Conservation (phyloP, 1,139 yeast species). For the Yamadazyma triangularis region DNA sequence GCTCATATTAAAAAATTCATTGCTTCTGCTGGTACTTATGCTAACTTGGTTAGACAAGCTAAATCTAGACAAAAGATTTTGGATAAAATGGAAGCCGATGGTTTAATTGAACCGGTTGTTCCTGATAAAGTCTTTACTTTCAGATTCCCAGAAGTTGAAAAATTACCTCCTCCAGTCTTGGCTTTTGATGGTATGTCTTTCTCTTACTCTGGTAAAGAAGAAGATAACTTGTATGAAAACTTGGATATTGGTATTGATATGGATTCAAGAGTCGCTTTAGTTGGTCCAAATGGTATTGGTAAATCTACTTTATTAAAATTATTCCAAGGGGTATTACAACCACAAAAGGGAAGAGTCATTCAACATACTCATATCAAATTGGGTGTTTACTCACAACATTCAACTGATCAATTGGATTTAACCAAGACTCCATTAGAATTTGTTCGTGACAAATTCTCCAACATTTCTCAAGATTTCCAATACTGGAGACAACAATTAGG, state of each 20-base stretch:
- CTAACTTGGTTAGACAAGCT: slow-evolving; percentile 97
- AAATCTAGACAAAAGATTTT: slow-evolving; percentile 98
- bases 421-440: slow-evolving; percentile 94
- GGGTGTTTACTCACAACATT: slow-evolving; percentile 98
- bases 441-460: slow-evolving; percentile 88
- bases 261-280: slow-evolving; percentile 98
- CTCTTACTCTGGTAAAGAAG: slow-evolving; percentile 82
- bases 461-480: slow-evolving; percentile 94
- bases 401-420: slow-evolving; percentile 95
- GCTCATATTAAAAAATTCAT: slow-evolving; percentile 97
- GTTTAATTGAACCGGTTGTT: slow-evolving; percentile 88
- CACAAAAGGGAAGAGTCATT: slow-evolving; percentile 92
- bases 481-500: slow-evolving; percentile 99
- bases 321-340: slow-evolving; percentile 90
- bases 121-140: slow-evolving; percentile 91
- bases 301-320: slow-evolving; percentile 92
- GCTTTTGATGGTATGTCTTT: slow-evolving; percentile 95
- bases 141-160: slow-evolving; percentile 93
- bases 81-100: slow-evolving; percentile 99
- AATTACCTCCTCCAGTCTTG: slow-evolving; percentile 97
- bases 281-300: slow-evolving; percentile 99
- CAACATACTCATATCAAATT: slow-evolving; percentile 96
- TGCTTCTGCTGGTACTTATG: slow-evolving; percentile 99
- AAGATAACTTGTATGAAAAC: slow-evolving; percentile 84
- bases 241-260: slow-evolving; percentile 98